Conservation (phyloP, 768 basidiomycete genomes). For the Tulasnella sp. region DNA sequence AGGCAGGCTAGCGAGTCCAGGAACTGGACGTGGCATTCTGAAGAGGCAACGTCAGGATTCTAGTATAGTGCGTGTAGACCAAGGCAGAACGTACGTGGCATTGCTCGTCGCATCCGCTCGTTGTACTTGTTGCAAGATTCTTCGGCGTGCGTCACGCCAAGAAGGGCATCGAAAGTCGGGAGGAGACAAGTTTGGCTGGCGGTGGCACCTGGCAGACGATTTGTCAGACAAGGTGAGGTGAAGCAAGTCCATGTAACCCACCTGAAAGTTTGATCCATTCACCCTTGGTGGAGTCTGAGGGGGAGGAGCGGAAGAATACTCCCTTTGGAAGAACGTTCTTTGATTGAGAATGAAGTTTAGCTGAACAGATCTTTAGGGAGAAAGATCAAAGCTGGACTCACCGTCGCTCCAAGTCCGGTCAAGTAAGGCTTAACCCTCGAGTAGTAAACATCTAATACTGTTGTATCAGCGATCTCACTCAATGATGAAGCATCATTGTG, state of each 20-base stretch:
- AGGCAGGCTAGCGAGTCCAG: background rate
- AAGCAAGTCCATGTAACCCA: background rate
- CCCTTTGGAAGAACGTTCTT: background rate
- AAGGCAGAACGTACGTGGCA: background rate
- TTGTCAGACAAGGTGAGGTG: background rate
- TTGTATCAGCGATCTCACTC: background rate
- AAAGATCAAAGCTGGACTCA: background rate
- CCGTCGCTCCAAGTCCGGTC: background rate
- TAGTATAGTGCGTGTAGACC: background rate
- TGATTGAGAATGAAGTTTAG: background rate
- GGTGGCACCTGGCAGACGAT: background rate
- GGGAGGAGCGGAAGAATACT: background rate
- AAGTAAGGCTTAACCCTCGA: background rate
- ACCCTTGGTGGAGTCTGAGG: background rate
- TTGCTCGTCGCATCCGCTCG: background rate
- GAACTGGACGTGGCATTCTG: background rate
- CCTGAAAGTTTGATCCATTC: slow-evolving; percentile 6
- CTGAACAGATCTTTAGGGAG: background rate
- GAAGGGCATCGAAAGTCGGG: background rate
- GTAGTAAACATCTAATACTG: background rate
- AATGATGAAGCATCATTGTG: background rate
- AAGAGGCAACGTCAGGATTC: background rate
- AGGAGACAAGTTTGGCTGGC: background rate
- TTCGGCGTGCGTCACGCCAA: background rate
- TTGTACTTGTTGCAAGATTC: background rate